These are phyloP conservation scores for Phytopythium chamaehyphon DNA, from an alignment of 352 stramenopile genomes.

Conservation along the genomic window DNA sequence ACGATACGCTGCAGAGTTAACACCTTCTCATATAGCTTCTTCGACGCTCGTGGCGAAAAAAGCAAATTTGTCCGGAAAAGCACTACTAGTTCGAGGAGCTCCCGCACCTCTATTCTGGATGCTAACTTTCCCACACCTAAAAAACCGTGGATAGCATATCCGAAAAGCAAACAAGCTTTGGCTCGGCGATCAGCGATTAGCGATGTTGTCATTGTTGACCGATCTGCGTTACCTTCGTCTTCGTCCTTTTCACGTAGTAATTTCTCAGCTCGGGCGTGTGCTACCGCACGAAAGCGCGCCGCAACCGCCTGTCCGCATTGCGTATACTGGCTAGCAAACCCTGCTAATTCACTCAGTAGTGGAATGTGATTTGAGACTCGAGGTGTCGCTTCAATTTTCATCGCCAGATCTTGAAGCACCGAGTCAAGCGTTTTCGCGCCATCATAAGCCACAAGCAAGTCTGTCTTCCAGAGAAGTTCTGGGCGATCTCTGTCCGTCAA, in stretches of 20 bases:
- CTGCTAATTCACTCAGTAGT: conserved; percentile 30
- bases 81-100: conserved; percentile 43
- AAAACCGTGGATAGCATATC: conserved; percentile 33
- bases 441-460: conserved; percentile 17
- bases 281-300: conserved; percentile 18
- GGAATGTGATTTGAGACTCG: conserved; percentile 23
- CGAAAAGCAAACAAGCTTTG: conserved; percentile 42
- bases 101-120: conserved; percentile 5
- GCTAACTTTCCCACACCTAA: conserved; percentile 7
- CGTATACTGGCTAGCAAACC: conserved; percentile 27
- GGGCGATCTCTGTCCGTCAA: conserved; percentile 25
- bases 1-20: conserved; percentile 9
- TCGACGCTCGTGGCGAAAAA: not conserved
- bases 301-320: conserved; percentile 9
- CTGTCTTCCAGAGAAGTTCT: conserved; percentile 30
- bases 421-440: conserved; percentile 15
- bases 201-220: conserved; percentile 2
- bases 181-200: conserved; percentile 19
- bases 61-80: conserved; percentile 29
- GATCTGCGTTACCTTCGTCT: conserved; percentile 4
- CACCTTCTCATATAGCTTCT: not conserved
- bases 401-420: conserved; percentile 13
- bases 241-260: not conserved
- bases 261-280: conserved; percentile 23
- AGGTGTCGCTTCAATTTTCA: conserved; percentile 22